These are phyloP conservation scores for Grigorovia yakushimaensis DNA, from an alignment of 805 yeast species.

Conservation along the genomic window DNA sequence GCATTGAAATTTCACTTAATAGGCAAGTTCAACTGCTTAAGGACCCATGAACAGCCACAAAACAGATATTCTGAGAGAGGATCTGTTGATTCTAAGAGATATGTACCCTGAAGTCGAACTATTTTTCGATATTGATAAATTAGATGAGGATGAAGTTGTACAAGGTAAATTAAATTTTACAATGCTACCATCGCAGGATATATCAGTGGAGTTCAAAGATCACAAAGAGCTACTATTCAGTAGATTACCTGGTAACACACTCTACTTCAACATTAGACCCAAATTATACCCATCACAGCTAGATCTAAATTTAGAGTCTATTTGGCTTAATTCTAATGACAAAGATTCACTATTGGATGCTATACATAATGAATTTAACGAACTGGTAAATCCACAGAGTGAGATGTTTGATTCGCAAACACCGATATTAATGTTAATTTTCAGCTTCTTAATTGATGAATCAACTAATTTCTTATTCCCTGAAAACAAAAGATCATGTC, in stretches of 20 bases:
- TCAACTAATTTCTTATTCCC: conserved; percentile 9
- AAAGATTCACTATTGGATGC: conserved; percentile 9
- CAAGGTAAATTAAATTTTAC: conserved; percentile 13
- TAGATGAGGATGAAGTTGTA: conserved; percentile 1
- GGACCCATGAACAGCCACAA: background rate
- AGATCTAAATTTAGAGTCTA: conserved; percentile 15
- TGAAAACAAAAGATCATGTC: conserved; percentile 4
- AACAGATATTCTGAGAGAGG: conserved; percentile 11
- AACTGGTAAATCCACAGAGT: conserved; percentile 11
- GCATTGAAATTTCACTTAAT: too few relatives aligned
- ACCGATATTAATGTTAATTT: conserved; percentile 33
- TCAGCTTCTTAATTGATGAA: conserved; percentile 32
- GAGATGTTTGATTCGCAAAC: conserved; percentile 15
- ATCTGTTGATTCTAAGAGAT: conserved; percentile 17
- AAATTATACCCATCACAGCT: conserved; percentile 14
- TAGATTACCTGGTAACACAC: conserved; percentile 7
- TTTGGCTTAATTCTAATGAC: conserved; percentile 26
- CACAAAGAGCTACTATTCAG: conserved; percentile 6
- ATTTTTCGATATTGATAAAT: background rate
- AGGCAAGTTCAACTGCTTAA: too few relatives aligned
- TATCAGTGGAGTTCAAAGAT: conserved; percentile 7
- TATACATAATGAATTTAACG: conserved; percentile 29
- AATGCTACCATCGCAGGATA: conserved; percentile 9
- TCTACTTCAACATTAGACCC: conserved; percentile 11
- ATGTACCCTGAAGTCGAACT: conserved; percentile 26